phyloP scores from a whole-genome alignment of 129 eudicot species.

The Cynara cardunculus region DNA sequence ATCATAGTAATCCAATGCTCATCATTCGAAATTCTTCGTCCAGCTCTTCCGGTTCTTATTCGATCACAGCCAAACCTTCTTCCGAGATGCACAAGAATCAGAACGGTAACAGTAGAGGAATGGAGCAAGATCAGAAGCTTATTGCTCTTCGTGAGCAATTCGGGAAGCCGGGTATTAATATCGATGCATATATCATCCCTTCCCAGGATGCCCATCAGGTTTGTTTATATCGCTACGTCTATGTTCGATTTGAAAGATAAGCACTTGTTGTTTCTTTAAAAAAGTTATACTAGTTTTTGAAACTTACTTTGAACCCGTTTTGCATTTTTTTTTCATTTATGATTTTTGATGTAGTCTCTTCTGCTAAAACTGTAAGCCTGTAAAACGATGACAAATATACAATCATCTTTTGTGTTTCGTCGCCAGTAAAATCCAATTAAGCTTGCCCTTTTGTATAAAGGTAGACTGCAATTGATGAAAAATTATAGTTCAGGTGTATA shows the following conservation, averaged over 20 bases:
- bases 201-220: constrained; percentile 99
- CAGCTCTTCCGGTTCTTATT: constrained; percentile 58
- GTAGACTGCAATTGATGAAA: neutral
- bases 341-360: neutral
- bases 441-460: neutral
- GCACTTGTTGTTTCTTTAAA: neutral
- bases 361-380: neutral
- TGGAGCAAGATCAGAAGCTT: constrained; percentile 59
- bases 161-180: constrained; percentile 49
- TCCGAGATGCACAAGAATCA: constrained; percentile 52
- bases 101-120: neutral
- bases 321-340: neutral
- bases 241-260: neutral
- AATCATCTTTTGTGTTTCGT: neutral
- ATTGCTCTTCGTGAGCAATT: constrained; percentile 65
- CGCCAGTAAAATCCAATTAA: neutral
- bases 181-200: constrained; percentile 91
- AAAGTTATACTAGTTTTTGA: neutral
- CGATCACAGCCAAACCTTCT: constrained; percentile 81
- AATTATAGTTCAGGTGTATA: neutral
- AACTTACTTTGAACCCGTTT: neutral
- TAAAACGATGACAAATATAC: neutral
- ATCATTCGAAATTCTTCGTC: constrained; percentile 40
- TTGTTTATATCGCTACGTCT: neutral
- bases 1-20: constrained; percentile 12